Evolutionary conservation across 305 asterid genomes (phyloP).

Genomic region (Fraxinus xanthoxyloides): DNA sequence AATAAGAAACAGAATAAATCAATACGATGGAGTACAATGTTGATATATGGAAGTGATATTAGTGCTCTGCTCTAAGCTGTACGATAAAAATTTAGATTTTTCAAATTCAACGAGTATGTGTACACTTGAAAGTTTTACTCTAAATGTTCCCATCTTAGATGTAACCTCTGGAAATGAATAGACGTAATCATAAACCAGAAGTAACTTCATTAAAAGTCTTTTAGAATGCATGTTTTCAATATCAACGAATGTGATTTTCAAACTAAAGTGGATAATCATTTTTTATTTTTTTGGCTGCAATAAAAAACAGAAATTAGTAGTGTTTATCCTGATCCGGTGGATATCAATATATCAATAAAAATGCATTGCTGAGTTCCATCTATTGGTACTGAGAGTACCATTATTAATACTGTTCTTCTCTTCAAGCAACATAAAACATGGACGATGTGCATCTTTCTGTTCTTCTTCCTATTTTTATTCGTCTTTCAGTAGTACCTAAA

Average conservation of each 20-base stretch:
- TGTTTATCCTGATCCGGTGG: not conserved
- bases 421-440: not conserved
- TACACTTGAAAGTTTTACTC: not conserved
- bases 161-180: not conserved
- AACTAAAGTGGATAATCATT: not conserved
- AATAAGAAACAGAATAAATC: not conserved
- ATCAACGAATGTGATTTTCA: not conserved
- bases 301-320: not conserved
- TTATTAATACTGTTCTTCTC: not conserved
- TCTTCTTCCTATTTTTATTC: not conserved
- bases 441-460: not conserved
- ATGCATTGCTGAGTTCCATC: not conserved
- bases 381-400: not conserved
- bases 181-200: not conserved
- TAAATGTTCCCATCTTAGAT: not conserved
- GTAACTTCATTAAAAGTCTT: not conserved
- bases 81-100: not conserved
- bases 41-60: not conserved
- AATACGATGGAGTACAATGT: not conserved
- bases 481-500: not conserved
- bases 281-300: not conserved
- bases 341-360: not conserved
- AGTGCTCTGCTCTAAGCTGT: not conserved
- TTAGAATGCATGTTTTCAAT: not conserved
- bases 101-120: not conserved